Base-by-base conservation (phyloP, 2,329 filamentous ascomycete species). In the Nemania serpens region DNA sequence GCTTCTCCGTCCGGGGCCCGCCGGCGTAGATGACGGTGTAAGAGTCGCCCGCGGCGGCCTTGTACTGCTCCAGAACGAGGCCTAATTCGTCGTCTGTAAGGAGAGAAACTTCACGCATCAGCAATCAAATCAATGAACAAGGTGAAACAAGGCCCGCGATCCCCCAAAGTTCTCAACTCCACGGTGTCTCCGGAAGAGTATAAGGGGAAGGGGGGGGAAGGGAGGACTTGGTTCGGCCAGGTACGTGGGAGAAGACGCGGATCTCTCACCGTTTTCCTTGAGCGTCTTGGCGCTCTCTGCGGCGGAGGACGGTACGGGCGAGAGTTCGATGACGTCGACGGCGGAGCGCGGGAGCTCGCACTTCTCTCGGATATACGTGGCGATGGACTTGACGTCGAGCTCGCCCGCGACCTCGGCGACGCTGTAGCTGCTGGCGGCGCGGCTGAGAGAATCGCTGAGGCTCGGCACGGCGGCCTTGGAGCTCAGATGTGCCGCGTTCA, bases 11-110 rank as follows among this genome's bases (percentile, higher is more conserved):
- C 46, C 76, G 75, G 1, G 88, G 85, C 0, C 86, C 88, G 7
- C 89, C 91, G 48, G 87, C 83, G 74, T 93, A 91, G 64, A 97
- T 78, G 58, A 97, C 82, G 0, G 91, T 95, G 76, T 91, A 94
- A 39, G 81, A 82, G 50, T 78, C 75, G 45, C 78, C 76, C 17
- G 51, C 55, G 37, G 58, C 48, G 18, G 69, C 66, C 7, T 73
- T 69, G 29, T 76, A 70, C 39, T 75, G 71, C 2, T 79, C 76
- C 3, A 87, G 71, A 13, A 77, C 69, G 78, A 79, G 69, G 71
- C 83, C 69, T 71, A 90, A 72, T 71, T 82, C 70, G 78, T 81
- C 65, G 75, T 84, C 78, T 84, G 71, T 25, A n/a, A 41, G 25
- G 3, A 34, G 29, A 2, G 18, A n/a, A 3, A 13, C 43, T 15